A percentile compares a stretch with the other conserved stretches of the same genome.
These are phyloP conservation scores for Vitis hybrid DNA, from an alignment of 177 flowering plant genomes.

Conservation along the genomic window DNA sequence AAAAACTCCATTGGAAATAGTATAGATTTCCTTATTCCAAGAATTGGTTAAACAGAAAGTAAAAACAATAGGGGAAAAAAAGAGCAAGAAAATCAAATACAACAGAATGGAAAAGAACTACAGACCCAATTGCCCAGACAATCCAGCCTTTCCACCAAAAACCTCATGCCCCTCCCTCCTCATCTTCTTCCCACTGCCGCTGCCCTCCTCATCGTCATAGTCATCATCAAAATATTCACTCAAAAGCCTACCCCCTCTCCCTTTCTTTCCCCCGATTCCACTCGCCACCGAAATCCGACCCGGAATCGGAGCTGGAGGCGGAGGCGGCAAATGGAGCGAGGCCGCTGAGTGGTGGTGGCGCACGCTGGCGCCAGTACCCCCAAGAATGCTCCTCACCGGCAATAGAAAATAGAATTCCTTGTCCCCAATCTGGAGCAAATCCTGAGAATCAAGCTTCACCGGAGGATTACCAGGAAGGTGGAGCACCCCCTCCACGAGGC, in stretches of 20 bases:
- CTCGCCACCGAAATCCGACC: constrained; percentile 6
- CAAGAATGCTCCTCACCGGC: constrained; percentile 73
- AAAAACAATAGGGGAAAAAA: neutral
- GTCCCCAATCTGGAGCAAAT: constrained; percentile 91
- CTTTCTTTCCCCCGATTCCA: constrained; percentile 31
- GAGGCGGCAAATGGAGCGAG: constrained; percentile 12
- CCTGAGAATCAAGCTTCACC: constrained; percentile 92
- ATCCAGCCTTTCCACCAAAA: constrained; percentile 41
- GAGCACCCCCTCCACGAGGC: constrained; percentile 86
- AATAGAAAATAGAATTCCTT: constrained; percentile 90
- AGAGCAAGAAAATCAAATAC: neutral
- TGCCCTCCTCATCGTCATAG: constrained; percentile 46
- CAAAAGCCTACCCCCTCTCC: constrained; percentile 28
- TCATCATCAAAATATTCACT: constrained; percentile 45
- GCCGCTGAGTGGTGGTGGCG: constrained; percentile 8
- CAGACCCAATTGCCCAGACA: constrained; percentile 55
- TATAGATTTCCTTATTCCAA: neutral
- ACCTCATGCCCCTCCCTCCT: constrained; percentile 49
- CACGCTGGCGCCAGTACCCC: constrained; percentile 32
- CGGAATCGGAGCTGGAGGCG: neutral
- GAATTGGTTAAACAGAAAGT: neutral
- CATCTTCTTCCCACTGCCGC: constrained; percentile 38
- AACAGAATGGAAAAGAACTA: constrained; percentile 2
- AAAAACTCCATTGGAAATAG: too few species aligned
- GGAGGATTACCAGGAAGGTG: constrained; percentile 86